Evolutionary conservation across 2,329 filamentous ascomycete species (phyloP).

Genomic region (Fusarium sp.): DNA sequence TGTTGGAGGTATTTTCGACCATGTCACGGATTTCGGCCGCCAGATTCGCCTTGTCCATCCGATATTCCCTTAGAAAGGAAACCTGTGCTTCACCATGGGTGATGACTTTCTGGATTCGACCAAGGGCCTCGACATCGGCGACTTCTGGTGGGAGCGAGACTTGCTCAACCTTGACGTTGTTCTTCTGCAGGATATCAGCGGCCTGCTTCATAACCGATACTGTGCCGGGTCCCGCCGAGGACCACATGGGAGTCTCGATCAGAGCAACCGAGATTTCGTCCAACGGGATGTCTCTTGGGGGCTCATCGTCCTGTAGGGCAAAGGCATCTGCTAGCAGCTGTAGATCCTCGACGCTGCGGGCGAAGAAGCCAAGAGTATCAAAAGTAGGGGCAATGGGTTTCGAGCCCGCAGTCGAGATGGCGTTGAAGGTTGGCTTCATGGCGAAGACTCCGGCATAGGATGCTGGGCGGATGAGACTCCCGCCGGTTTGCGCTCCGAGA

Average conservation of each 20-base stretch:
- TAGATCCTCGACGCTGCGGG: background rate
- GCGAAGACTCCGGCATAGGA: background rate
- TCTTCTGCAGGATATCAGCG: background rate
- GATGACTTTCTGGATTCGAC: background rate
- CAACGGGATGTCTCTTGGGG: background rate
- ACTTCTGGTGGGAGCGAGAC: background rate
- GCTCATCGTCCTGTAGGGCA: background rate
- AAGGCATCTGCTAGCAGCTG: background rate
- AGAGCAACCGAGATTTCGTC: background rate
- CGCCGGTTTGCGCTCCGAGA: background rate
- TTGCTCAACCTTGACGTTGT: background rate
- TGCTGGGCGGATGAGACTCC: background rate
- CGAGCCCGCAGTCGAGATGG: background rate
- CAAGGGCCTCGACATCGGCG: background rate
- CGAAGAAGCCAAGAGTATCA: background rate
- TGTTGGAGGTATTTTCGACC: background rate
- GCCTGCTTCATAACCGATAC: background rate
- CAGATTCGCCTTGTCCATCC: background rate
- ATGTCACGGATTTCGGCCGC: background rate
- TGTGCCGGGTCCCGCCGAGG: background rate
- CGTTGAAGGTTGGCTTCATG: background rate
- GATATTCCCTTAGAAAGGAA: background rate
- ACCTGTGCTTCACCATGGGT: background rate
- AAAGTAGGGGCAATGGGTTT: background rate
- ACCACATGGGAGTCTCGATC: background rate